Percentiles rank a stretch among this genome's conserved stretches.
Conservation (phyloP, 1,139 yeast species). For the Cylindricascospora bacillispora region DNA sequence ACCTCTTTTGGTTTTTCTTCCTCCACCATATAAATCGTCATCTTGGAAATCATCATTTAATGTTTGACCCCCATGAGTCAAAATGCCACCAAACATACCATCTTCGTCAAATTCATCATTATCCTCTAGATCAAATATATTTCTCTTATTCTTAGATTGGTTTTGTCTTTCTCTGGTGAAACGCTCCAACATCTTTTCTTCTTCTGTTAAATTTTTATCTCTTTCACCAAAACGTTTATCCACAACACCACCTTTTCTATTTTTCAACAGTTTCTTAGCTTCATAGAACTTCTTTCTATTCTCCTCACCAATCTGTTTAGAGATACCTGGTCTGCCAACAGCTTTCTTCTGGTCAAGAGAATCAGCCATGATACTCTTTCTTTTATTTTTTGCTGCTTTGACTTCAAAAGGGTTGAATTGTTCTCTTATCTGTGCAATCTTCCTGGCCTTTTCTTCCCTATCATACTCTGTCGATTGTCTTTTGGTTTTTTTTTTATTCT, state of each 20-base stretch:
- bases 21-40: slow-evolving; percentile 28
- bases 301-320: slow-evolving; percentile 69
- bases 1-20: slow-evolving; percentile 5
- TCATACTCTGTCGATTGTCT: slow-evolving; percentile 56
- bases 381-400: slow-evolving; percentile 58
- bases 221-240: slow-evolving; percentile 93
- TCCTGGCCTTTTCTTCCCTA: slow-evolving; percentile 48
- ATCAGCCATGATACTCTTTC: slow-evolving; percentile 37
- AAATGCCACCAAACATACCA: slow-evolving; percentile 34
- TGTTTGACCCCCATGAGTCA: slow-evolving; percentile 75
- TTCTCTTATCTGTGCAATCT: slow-evolving; percentile 51
- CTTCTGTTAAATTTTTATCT: slow-evolving; percentile 56
- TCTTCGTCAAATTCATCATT: slow-evolving; percentile 39
- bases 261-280: slow-evolving; percentile 44
- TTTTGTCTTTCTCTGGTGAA: slow-evolving; percentile 77
- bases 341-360: slow-evolving; percentile 29
- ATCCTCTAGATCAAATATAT: slow-evolving; percentile 64
- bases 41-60: slow-evolving; percentile 40
- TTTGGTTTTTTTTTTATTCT: slow-evolving; percentile 33
- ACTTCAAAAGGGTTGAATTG: slow-evolving; percentile 86
- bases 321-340: slow-evolving; percentile 58
- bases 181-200: slow-evolving; percentile 91
- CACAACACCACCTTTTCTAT: slow-evolving; percentile 63
- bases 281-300: slow-evolving; percentile 59
- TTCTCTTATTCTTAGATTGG: slow-evolving; percentile 35